Evolutionary conservation across 2,329 filamentous ascomycete species (phyloP), one percentile per base, ranked within the genome.

Genomic region (Ophiostoma himal-ulmi): DNA sequence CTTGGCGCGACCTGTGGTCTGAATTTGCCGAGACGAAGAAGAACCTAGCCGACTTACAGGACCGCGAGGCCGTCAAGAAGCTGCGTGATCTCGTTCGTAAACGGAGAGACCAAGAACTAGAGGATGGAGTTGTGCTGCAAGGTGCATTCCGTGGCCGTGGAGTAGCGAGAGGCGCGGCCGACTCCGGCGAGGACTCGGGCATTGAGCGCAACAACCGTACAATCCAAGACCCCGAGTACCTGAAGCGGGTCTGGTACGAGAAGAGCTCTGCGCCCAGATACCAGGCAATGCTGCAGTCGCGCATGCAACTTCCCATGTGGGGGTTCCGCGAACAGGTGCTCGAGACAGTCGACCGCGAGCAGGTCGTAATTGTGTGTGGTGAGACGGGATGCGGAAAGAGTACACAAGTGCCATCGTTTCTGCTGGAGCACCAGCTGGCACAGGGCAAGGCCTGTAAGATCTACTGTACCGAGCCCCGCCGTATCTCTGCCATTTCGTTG

Each of bases 331-430:
- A 91, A 14, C 86, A 92, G 68, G 93, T 97, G 8, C 81, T 98
- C 14, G 83, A 87, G 36, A 87, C 91, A 1, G 89, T 99, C 39
- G 89, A 92, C 66, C 83, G 86, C 30, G 86, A 96, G 74, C 94
- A 95, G 76, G 91, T 96, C 11, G 89, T 95, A 11, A 97, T 99
- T 72, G 87, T 99, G 39, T 98, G 94, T 77, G 95, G 95, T 77
- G 95, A 99, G 80, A 99, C 95, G 2, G 95, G 95, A 75, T 97
- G 91, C 78, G 95, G 95, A 74, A 99, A 99, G 82, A 97, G 93
- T 79, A 99, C 95, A 0, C 95, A 99, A 76, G 91, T 97, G n/a
- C 95, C 95, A 5, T 90, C 94, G 0, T 98, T 96, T 77, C 87
- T 99, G 69, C 83, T 99, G 8, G 95, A 99, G 78, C 88, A 97